Conservation (phyloP, 805 yeast genomes). For the Ogataea ganodermae region DNA sequence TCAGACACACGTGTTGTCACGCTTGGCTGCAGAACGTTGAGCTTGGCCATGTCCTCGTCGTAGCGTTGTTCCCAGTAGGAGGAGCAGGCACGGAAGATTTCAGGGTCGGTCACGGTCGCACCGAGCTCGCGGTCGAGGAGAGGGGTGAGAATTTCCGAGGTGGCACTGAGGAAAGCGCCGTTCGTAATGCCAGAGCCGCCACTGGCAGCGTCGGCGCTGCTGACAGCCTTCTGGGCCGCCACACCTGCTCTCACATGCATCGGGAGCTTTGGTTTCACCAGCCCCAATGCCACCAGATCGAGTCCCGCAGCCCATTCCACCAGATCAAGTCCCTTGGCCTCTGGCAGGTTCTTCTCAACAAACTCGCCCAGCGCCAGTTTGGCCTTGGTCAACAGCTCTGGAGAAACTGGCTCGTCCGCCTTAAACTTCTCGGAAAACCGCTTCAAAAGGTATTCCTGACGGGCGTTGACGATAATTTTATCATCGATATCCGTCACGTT, state of each 20-base stretch:
- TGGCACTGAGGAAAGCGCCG: too few species aligned
- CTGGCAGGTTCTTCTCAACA: constrained; percentile 56
- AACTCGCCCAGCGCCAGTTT: constrained; percentile 49
- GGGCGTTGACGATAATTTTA: constrained; percentile 91
- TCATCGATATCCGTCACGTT: constrained; percentile 99
- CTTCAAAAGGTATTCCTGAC: constrained; percentile 82
- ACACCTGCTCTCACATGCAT: constrained; percentile 74
- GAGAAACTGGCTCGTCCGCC: constrained; percentile 31
- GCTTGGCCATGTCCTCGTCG: constrained; percentile 79
- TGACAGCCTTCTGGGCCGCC: constrained; percentile 51
- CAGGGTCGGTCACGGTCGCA: constrained; percentile 77
- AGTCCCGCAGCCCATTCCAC: constrained; percentile 51
- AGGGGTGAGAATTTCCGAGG: constrained; percentile 61
- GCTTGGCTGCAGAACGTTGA: constrained; percentile 83
- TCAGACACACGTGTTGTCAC: constrained; percentile 94
- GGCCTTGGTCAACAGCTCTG: constrained; percentile 42
- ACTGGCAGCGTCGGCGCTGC: constrained; percentile 8
- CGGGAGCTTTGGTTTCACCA: constrained; percentile 75
- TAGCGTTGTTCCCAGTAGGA: constrained; percentile 86
- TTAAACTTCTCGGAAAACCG: constrained; percentile 45
- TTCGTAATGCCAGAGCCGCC: too few species aligned
- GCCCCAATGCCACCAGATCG: constrained; percentile 52
- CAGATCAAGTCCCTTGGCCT: constrained; percentile 42
- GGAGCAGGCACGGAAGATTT: constrained; percentile 77
- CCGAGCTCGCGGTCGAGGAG: constrained; percentile 73